phyloP scores from a whole-genome alignment of 2,329 filamentous ascomycete genomes.

The Beauveria australis region DNA sequence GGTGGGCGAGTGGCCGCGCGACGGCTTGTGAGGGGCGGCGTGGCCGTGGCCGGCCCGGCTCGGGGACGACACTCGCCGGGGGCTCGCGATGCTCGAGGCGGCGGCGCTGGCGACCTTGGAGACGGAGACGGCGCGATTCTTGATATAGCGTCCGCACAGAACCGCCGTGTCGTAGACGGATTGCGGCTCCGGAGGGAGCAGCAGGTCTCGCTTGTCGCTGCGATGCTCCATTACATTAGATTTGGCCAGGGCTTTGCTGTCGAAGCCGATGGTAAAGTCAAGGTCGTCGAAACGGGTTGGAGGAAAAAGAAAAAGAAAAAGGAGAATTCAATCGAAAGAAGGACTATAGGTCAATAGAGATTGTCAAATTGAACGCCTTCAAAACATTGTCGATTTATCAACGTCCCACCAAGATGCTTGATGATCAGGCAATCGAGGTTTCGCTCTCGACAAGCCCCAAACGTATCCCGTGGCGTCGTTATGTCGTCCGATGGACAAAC shows the following conservation, averaged over 20 bases:
- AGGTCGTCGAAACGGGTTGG: no score
- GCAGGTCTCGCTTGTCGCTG: neutral
- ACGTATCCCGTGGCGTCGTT: neutral
- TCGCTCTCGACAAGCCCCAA: neutral
- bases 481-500: neutral
- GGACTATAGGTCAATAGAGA: neutral
- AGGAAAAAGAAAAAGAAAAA: neutral
- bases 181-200: neutral
- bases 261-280: neutral
- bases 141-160: neutral
- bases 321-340: neutral
- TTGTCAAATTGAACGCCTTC: no score
- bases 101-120: neutral
- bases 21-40: neutral
- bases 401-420: no score
- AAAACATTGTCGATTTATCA: no score
- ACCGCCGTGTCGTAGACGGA: neutral
- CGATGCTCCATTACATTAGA: neutral
- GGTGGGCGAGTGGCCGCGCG: neutral
- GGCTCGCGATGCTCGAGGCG: neutral
- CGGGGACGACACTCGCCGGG: neutral
- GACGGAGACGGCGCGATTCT: neutral
- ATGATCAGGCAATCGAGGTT: neutral
- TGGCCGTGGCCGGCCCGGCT: neutral
- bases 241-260: neutral